These are phyloP conservation scores for Mrakiaceae sp. DNA, from an alignment of 1,284 basidiomycete species.

Conservation along the genomic window DNA sequence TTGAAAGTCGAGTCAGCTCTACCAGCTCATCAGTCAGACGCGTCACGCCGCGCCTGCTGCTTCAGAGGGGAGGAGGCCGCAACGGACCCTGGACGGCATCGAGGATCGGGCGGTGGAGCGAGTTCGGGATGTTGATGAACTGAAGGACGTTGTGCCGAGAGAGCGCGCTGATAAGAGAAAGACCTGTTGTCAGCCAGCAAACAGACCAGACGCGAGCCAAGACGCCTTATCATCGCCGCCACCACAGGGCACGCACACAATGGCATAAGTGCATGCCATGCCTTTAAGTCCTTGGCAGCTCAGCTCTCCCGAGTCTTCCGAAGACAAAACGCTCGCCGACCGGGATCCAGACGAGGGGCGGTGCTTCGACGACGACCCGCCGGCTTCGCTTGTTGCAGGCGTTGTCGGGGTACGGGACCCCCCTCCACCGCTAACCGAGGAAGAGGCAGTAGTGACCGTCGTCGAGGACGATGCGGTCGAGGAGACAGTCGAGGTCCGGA, in stretches of 20 bases:
- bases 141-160: conserved; percentile 11
- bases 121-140: conserved; percentile 15
- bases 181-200: background rate
- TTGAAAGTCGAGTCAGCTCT: background rate
- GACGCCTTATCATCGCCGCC: background rate
- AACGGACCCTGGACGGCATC: conserved; percentile 1
- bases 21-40: background rate
- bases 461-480: background rate
- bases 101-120: conserved; percentile 5
- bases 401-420: no score
- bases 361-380: no score
- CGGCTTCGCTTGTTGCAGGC: no score
- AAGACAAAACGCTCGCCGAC: background rate
- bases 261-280: background rate
- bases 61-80: background rate
- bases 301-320: background rate
- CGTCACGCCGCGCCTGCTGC: background rate
- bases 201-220: background rate
- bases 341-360: no score
- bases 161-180: background rate
- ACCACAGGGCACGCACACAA: background rate
- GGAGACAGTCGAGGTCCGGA: background rate
- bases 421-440: no score
- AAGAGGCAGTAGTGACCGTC: background rate
- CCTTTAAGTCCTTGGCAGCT: no score